Percentiles rank a stretch among this genome's conserved stretches.
Evolutionary conservation across 768 basidiomycete genomes (phyloP).

Genomic region (Inosperma sp.): DNA sequence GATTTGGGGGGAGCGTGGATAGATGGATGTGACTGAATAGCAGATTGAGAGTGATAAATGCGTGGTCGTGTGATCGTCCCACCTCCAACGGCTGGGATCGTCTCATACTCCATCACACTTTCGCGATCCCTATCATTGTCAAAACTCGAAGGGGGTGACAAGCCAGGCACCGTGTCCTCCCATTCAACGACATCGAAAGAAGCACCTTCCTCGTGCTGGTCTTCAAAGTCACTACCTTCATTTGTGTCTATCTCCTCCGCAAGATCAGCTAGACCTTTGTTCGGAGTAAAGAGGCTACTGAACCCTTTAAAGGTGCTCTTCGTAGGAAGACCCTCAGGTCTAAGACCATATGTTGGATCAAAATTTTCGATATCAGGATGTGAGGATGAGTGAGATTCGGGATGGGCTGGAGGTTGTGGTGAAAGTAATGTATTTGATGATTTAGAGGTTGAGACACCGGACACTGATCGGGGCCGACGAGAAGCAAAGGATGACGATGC

Average conservation of each 20-base stretch:
- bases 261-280: slow-evolving; percentile 75
- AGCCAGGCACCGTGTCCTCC: slow-evolving; percentile 53
- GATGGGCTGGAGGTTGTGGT: slow-evolving; percentile 15
- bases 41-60: slow-evolving; percentile 80
- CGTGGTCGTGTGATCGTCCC: slow-evolving; percentile 83
- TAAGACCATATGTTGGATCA: slow-evolving; percentile 94
- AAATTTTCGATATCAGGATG: slow-evolving; percentile 67
- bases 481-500: slow-evolving; percentile 22
- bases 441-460: slow-evolving; percentile 35
- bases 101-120: slow-evolving; percentile 67
- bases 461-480: slow-evolving; percentile 37
- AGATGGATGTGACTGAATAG: slow-evolving; percentile 46
- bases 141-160: slow-evolving; percentile 41
- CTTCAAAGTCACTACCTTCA: slow-evolving; percentile 39
- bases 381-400: slow-evolving; percentile 21
- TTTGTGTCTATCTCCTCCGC: slow-evolving; percentile 57
- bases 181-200: slow-evolving; percentile 69
- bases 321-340: slow-evolving; percentile 84
- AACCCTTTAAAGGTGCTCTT: slow-evolving; percentile 82
- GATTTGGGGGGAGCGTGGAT: slow-evolving; percentile 16
- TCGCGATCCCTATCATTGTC: slow-evolving; percentile 40
- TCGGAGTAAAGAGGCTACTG: slow-evolving; percentile 62
- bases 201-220: slow-evolving; percentile 34
- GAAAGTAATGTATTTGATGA: slow-evolving; percentile 15
- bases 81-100: slow-evolving; percentile 88